These are phyloP conservation scores for Fusarium oxysporum DNA, from an alignment of 2,329 filamentous ascomycete genomes.

Conservation along the genomic window DNA sequence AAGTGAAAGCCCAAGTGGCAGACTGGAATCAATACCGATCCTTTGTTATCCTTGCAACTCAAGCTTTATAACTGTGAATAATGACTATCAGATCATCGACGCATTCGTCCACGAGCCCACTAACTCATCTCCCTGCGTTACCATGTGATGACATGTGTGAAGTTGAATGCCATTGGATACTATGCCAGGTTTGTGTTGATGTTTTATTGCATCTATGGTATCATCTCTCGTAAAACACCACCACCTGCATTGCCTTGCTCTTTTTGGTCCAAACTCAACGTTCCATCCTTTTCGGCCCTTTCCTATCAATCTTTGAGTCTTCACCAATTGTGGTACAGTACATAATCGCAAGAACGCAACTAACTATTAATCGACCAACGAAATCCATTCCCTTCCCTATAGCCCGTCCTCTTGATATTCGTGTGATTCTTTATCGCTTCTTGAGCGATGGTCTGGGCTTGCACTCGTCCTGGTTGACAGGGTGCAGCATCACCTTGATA, in stretches of 20 bases:
- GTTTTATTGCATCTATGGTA: constrained; percentile 44
- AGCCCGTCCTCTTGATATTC: neutral
- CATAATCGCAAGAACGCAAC: constrained; percentile 33
- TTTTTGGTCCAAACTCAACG: constrained; percentile 15
- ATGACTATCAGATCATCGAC: neutral
- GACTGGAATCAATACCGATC: constrained; percentile 26
- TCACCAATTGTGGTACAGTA: constrained; percentile 16
- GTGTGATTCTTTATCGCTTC: constrained; percentile 61
- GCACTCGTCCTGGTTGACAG: constrained; percentile 72
- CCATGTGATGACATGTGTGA: neutral
- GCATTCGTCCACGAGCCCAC: no score
- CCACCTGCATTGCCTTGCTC: constrained; percentile 23
- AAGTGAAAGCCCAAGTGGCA: constrained; percentile 30
- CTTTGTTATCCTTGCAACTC: constrained; percentile 7
- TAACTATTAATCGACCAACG: constrained; percentile 30
- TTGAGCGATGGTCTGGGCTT: constrained; percentile 70
- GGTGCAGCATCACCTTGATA: constrained; percentile 88
- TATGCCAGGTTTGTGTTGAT: constrained; percentile 25
- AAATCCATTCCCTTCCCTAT: neutral
- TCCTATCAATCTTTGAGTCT: constrained; percentile 25
- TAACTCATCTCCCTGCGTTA: neutral
- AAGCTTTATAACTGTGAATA: neutral
- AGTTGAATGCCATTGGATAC: neutral
- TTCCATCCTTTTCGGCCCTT: constrained; percentile 16
- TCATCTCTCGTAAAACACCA: constrained; percentile 47